phyloP scores from a whole-genome alignment of 2,329 filamentous ascomycete species.

The Neofusicoccum cordaticola region DNA sequence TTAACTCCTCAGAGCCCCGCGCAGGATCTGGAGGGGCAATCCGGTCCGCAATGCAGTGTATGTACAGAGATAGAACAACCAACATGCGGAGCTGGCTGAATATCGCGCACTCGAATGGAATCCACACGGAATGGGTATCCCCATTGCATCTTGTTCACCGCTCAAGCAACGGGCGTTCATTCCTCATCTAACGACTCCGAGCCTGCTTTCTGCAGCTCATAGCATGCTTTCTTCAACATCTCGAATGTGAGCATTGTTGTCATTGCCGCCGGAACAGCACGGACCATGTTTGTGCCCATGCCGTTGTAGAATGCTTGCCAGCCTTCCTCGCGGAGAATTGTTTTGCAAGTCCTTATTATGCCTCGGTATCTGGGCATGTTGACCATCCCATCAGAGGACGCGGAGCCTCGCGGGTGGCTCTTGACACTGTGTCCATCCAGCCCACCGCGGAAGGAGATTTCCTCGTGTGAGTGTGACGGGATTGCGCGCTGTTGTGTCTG shows the following conservation, averaged over 20 bases:
- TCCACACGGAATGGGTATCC: not conserved
- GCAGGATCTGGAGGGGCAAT: not conserved
- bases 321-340: constrained; percentile 85
- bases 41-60: constrained; percentile 10
- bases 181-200: constrained; percentile 1
- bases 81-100: constrained; percentile 1
- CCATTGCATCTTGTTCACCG: not conserved
- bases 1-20: not conserved
- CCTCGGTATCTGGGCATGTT: constrained; percentile 66
- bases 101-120: constrained; percentile 2
- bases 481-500: constrained; percentile 82
- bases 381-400: constrained; percentile 58
- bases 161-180: not conserved
- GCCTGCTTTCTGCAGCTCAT: constrained; percentile 10
- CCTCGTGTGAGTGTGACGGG: constrained; percentile 46
- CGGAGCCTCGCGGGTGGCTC: constrained; percentile 42
- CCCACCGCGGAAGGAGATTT: constrained; percentile 47
- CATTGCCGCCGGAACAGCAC: constrained; percentile 90
- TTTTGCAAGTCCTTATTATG: constrained; percentile 75
- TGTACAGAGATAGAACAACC: constrained; percentile 9
- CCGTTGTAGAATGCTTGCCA: constrained; percentile 97
- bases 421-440: constrained; percentile 36
- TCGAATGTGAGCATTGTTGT: constrained; percentile 98
- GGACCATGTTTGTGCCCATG: constrained; percentile 96
- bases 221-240: constrained; percentile 57